These are phyloP conservation scores for Beauveria bassiana DNA, from an alignment of 2,329 filamentous ascomycete species.

Conservation along the genomic window DNA sequence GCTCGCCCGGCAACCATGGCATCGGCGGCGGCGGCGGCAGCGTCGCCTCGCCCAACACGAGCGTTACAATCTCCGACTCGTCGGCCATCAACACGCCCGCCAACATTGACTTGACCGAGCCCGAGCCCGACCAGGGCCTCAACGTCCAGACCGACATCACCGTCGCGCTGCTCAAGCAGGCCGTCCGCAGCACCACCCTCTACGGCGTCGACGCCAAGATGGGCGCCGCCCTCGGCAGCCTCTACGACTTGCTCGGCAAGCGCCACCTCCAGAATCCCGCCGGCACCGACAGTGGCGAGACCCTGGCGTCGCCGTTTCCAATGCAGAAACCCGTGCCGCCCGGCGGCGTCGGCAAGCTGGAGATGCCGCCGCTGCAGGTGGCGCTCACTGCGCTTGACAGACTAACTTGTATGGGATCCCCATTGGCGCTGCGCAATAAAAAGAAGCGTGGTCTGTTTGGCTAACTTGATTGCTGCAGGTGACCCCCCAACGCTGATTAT, in stretches of 20 bases:
- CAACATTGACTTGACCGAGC: conserved; percentile 6
- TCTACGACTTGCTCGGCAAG: conserved; percentile 45
- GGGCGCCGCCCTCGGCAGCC: conserved; percentile 42
- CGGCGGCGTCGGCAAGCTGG: conserved; percentile 39
- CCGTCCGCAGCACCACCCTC: conserved; percentile 40
- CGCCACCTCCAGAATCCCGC: conserved; percentile 26
- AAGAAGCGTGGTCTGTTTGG: not conserved
- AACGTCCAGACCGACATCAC: conserved; percentile 45
- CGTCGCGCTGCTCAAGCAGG: conserved; percentile 45
- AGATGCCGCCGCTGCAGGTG: conserved; percentile 44
- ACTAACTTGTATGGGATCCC: conserved; percentile 31
- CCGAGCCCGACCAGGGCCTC: conserved; percentile 32
- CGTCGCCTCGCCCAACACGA: conserved; percentile 5
- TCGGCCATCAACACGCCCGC: conserved; percentile 10
- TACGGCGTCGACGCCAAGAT: conserved; percentile 41
- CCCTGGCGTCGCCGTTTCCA: conserved; percentile 35
- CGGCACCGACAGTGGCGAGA: not conserved
- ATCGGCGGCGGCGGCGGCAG: conserved; percentile 31
- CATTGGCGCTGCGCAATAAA: not conserved
- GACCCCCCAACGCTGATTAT: conserved; percentile 40
- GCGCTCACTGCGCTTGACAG: conserved; percentile 42
- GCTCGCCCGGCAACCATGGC: conserved; percentile 31
- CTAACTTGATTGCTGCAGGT: conserved; percentile 23
- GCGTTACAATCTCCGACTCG: conserved; percentile 7
- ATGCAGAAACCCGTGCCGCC: conserved; percentile 38